Percentiles rank a stretch among this genome's conserved stretches.
Conservation (phyloP, 495 filamentous ascomycete genomes). For the Penicillium lagena region DNA sequence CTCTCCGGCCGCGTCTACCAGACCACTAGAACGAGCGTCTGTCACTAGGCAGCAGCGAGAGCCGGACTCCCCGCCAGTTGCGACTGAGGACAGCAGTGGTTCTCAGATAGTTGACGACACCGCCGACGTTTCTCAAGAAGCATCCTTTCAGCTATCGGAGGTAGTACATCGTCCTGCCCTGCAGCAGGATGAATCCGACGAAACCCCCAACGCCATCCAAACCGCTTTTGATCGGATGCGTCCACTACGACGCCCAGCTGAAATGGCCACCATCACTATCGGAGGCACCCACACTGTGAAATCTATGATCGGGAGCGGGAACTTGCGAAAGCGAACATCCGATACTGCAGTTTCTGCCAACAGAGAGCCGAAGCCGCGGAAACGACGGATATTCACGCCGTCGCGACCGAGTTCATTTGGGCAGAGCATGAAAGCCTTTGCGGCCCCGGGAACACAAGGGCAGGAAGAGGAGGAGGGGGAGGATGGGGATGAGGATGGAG, state of each 20-base stretch:
- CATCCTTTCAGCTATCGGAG: slow-evolving; percentile 7
- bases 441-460: slow-evolving; percentile 56
- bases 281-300: slow-evolving; percentile 66
- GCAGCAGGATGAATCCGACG: slow-evolving; percentile 7
- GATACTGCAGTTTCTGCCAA: slow-evolving; percentile 8
- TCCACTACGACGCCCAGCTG: slow-evolving; percentile 55
- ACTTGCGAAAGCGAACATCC: slow-evolving; percentile 31
- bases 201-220: slow-evolving; percentile 46
- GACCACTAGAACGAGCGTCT: not conserved
- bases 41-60: not conserved
- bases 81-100: slow-evolving; percentile 1
- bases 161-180: slow-evolving; percentile 8
- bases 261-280: slow-evolving; percentile 84
- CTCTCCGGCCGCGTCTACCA: slow-evolving; percentile 6
- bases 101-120: not conserved
- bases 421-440: slow-evolving; percentile 64
- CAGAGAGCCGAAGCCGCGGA: slow-evolving; percentile 11
- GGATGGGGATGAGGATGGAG: slow-evolving; percentile 13
- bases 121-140: not conserved
- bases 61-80: not conserved
- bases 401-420: slow-evolving; percentile 51
- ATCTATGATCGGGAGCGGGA: slow-evolving; percentile 47
- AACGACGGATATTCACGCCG: slow-evolving; percentile 34
- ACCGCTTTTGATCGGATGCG: slow-evolving; percentile 65
- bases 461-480: slow-evolving; percentile 19